Conservation (phyloP, 345 rosid species). For the Syzygium jambos region DNA sequence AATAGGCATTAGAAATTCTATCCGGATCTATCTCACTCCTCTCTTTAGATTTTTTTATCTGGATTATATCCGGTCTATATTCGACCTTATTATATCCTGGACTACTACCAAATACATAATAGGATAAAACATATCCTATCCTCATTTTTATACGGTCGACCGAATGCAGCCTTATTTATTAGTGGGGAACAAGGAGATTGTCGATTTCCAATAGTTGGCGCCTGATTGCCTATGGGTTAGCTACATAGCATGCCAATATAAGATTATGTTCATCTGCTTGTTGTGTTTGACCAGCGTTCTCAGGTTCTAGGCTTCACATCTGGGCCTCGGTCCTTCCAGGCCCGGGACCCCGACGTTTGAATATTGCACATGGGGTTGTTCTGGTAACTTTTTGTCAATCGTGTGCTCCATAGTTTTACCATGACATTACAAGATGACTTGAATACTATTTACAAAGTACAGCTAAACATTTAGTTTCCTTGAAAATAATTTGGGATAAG, state of each 20-base stretch:
- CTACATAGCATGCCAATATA: not conserved
- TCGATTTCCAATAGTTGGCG: not conserved
- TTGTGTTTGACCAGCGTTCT: not conserved
- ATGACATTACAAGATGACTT: not conserved
- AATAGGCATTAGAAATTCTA: no score
- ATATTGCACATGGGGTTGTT: not conserved
- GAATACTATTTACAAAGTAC: not conserved
- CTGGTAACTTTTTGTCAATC: not conserved
- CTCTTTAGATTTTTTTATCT: no score
- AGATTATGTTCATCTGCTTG: not conserved
- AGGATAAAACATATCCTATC: no score
- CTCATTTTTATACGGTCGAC: no score
- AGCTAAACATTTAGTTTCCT: not conserved
- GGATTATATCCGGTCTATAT: no score
- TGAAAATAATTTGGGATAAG: not conserved
- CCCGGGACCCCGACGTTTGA: not conserved
- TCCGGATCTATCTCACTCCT: no score
- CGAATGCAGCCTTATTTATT: not conserved
- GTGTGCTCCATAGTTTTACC: not conserved
- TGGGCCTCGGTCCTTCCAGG: not conserved
- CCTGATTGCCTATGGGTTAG: not conserved
- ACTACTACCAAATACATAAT: no score
- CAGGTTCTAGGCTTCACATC: not conserved
- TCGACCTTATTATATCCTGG: no score
- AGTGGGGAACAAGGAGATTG: not conserved